These are phyloP conservation scores for Sporothrix pallida DNA, from an alignment of 2,329 filamentous ascomycete species.

Conservation along the genomic window DNA sequence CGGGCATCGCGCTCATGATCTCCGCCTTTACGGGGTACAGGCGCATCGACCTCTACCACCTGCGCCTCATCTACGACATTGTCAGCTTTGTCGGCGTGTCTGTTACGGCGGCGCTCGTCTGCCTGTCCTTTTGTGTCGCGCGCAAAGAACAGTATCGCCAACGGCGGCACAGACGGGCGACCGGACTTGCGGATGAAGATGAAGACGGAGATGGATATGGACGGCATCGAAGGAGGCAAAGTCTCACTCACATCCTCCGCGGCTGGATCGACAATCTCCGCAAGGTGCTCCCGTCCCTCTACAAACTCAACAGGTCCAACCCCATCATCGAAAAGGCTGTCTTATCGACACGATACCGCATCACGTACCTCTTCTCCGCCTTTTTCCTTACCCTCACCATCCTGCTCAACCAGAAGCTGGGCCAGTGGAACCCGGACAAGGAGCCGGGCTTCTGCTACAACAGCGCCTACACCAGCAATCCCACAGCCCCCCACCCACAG, in stretches of 20 bases:
- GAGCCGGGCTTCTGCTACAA: slow-evolving; percentile 43
- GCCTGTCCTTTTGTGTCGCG: slow-evolving; percentile 40
- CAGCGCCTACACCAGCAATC: slow-evolving; percentile 37
- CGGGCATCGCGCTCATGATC: slow-evolving; percentile 42
- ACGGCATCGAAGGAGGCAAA: neutral
- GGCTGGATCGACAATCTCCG: neutral
- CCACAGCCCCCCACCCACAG: slow-evolving; percentile 39
- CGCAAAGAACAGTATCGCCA: slow-evolving; percentile 25
- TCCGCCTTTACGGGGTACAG: slow-evolving; percentile 41
- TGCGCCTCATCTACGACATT: slow-evolving; percentile 46
- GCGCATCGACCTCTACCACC: slow-evolving; percentile 44
- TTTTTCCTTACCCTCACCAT: slow-evolving; percentile 38
- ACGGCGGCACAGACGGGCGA: neutral
- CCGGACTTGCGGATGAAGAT: neutral
- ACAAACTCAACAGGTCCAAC: slow-evolving; percentile 23
- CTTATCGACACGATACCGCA: slow-evolving; percentile 40
- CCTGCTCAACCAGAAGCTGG: slow-evolving; percentile 39
- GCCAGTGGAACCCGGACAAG: slow-evolving; percentile 34
- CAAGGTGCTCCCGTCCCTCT: neutral
- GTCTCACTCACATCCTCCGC: neutral
- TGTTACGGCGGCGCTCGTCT: slow-evolving; percentile 44
- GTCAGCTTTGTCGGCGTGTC: slow-evolving; percentile 45
- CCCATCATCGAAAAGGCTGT: slow-evolving; percentile 15
- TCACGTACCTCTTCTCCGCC: slow-evolving; percentile 41
- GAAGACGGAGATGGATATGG: neutral